phyloP scores from a whole-genome alignment of 129 eudicot species.

The Lactuca saligna region DNA sequence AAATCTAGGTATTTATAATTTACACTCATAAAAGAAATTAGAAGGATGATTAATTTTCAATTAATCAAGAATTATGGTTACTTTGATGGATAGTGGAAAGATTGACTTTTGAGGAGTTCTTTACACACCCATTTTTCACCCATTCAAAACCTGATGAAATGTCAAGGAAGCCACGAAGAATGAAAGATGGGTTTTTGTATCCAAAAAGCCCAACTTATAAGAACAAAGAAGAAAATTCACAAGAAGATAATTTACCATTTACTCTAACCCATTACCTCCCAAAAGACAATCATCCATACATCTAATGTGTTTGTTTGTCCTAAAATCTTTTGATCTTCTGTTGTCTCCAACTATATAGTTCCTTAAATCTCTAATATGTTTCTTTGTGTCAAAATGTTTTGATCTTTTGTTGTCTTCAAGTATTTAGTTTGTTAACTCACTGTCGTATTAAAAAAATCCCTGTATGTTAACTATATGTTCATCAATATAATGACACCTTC shows the following conservation, averaged over 20 bases:
- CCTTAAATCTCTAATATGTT: no score
- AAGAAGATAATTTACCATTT: constrained; percentile 79
- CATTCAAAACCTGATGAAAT: constrained; percentile 49
- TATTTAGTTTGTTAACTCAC: no score
- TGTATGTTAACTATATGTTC: no score
- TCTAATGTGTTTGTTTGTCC: no score
- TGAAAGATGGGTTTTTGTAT: constrained; percentile 41
- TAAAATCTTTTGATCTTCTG: no score
- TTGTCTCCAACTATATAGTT: no score
- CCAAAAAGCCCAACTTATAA: constrained; percentile 41
- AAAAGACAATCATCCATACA: no score
- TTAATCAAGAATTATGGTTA: constrained; percentile 1
- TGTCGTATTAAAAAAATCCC: no score
- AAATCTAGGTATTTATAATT: constrained; percentile 52
- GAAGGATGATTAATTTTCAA: background rate
- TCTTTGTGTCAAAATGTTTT: no score
- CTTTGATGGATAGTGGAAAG: constrained; percentile 67
- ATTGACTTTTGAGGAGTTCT: constrained; percentile 85
- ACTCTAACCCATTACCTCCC: no score
- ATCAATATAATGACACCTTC: no score
- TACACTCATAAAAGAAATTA: background rate
- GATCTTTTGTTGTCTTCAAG: no score
- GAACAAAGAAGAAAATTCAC: constrained; percentile 55
- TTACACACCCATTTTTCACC: constrained; percentile 67
- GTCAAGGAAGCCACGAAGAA: constrained; percentile 41